Evolutionary conservation across 1,139 yeast species (phyloP).

Genomic region (Candida frijolesensis): DNA sequence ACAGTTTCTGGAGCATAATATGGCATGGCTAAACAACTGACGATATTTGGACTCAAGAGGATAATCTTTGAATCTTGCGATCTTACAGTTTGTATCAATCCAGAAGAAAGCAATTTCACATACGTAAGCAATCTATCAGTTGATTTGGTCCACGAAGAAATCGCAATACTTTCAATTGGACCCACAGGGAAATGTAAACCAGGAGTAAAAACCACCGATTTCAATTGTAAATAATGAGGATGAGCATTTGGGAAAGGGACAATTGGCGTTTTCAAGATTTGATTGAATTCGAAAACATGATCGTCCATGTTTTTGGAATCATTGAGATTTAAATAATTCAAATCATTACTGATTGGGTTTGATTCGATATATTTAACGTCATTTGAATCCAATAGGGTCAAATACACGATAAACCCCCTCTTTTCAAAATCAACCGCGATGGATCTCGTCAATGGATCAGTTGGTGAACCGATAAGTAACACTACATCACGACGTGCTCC

Average conservation of each 20-base stretch:
- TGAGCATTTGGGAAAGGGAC: conserved; percentile 52
- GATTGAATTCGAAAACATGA: conserved; percentile 39
- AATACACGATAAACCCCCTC: conserved; percentile 78
- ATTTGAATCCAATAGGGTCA: conserved; percentile 66
- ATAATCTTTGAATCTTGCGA: conserved; percentile 46
- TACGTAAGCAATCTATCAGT: conserved; percentile 49
- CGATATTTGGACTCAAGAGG: conserved; percentile 44
- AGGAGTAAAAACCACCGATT: conserved; percentile 65
- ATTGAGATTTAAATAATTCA: conserved; percentile 45
- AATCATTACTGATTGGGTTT: conserved; percentile 55
- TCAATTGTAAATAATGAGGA: conserved; percentile 54
- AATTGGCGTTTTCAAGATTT: conserved; percentile 39
- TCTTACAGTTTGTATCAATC: conserved; percentile 59
- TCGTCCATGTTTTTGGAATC: conserved; percentile 32
- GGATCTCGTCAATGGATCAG: conserved; percentile 71
- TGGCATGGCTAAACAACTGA: conserved; percentile 45
- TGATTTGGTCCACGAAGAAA: conserved; percentile 55
- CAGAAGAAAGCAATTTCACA: conserved; percentile 55
- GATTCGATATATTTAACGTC: conserved; percentile 62
- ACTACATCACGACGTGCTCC: conserved; percentile 80
- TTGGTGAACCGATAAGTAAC: conserved; percentile 73
- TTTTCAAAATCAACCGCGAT: conserved; percentile 74
- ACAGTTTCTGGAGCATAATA: conserved; percentile 54
- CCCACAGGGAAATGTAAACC: conserved; percentile 68
- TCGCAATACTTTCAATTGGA: conserved; percentile 61